Conservation (phyloP, 352 stramenopile species). For the Globisporangium radiosum region DNA sequence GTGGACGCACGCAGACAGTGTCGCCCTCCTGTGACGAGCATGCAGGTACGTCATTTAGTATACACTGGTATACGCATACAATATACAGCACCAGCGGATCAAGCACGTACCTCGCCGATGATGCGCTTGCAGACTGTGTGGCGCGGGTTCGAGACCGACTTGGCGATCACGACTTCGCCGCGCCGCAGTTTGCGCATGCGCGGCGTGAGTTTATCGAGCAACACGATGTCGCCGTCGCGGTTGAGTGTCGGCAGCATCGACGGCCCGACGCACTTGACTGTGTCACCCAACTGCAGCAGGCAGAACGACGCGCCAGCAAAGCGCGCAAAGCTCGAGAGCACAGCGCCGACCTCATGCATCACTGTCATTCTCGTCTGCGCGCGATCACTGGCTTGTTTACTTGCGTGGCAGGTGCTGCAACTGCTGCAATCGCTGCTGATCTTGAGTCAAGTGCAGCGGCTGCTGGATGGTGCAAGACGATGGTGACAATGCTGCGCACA, state of each 20-base stretch:
- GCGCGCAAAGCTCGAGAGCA: slow-evolving; percentile 63
- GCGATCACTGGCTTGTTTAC: not conserved
- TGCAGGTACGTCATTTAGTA: not conserved
- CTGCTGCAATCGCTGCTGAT: too few relatives aligned
- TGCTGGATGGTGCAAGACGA: too few relatives aligned
- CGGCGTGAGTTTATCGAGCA: slow-evolving; percentile 86
- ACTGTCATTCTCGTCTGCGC: slow-evolving; percentile 7
- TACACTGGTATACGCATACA: too few relatives aligned
- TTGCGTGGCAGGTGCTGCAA: not conserved
- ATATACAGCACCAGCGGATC: not conserved
- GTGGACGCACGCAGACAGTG: slow-evolving; percentile 61
- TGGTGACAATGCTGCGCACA: too few relatives aligned
- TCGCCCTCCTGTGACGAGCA: slow-evolving; percentile 47
- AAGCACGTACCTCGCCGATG: slow-evolving; percentile 44
- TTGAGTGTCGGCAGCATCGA: slow-evolving; percentile 90
- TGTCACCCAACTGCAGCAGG: slow-evolving; percentile 60
- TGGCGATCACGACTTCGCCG: slow-evolving; percentile 86
- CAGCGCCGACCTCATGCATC: slow-evolving; percentile 33
- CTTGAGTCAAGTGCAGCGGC: too few relatives aligned
- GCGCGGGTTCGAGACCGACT: slow-evolving; percentile 76
- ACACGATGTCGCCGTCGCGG: slow-evolving; percentile 83
- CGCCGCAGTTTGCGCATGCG: slow-evolving; percentile 49
- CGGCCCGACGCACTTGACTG: slow-evolving; percentile 83
- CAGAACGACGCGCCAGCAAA: slow-evolving; percentile 74
- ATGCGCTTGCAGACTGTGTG: slow-evolving; percentile 90